A percentile compares a stretch with the other conserved stretches of the same genome.
Evolutionary conservation across 2,329 filamentous ascomycete species (phyloP).

Genomic region (Trichoderma hamatum): DNA sequence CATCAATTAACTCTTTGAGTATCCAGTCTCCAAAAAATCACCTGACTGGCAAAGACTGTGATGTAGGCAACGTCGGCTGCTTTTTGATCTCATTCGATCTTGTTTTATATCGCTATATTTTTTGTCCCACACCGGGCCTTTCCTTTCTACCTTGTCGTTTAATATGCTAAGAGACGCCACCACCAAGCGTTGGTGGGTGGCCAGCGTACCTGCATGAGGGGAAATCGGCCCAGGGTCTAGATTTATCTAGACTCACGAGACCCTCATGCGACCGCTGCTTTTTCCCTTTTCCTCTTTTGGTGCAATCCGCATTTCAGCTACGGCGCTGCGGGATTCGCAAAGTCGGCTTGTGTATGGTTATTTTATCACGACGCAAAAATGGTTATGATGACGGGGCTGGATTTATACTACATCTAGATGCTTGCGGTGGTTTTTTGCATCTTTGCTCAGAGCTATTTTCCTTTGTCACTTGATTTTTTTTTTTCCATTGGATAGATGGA

Average conservation of each 20-base stretch:
- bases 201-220: slow-evolving; percentile 22
- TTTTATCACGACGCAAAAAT: slow-evolving; percentile 20
- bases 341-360: slow-evolving; percentile 12
- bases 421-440: background rate
- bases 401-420: slow-evolving; percentile 6
- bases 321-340: background rate
- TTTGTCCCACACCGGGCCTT: background rate
- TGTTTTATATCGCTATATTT: background rate
- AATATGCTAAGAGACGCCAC: slow-evolving; percentile 15
- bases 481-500: slow-evolving; percentile 7
- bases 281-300: background rate
- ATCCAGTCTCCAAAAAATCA: background rate
- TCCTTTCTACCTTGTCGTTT: background rate
- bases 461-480: slow-evolving; percentile 7
- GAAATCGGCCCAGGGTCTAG: slow-evolving; percentile 8
- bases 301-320: slow-evolving; percentile 5
- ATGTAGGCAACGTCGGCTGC: no score
- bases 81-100: background rate
- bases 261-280: slow-evolving; percentile 2
- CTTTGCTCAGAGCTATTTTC: background rate
- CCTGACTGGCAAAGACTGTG: background rate
- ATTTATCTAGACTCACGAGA: slow-evolving; percentile 3
- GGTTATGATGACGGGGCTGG: slow-evolving; percentile 22
- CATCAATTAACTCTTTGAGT: background rate
- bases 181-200: background rate